These are phyloP conservation scores for Coccomyxa sp. DNA, from an alignment of 139 green algal species.

Conservation along the genomic window DNA sequence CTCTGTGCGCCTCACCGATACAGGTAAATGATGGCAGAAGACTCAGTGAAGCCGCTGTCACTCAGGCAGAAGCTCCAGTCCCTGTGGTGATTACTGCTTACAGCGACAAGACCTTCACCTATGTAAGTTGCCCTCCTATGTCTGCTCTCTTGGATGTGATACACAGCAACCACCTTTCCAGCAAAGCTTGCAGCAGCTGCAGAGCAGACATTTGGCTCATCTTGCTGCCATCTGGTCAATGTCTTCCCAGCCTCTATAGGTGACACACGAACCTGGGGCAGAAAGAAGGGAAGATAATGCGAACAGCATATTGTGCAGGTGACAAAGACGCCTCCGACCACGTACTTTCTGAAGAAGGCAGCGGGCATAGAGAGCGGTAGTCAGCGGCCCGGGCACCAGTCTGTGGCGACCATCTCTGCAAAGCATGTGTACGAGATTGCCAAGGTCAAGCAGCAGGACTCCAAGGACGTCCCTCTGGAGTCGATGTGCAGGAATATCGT, in stretches of 20 bases:
- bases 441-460: conserved; percentile 78
- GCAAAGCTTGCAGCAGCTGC: too few relatives aligned
- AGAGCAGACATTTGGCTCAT: too few relatives aligned
- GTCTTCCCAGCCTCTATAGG: too few relatives aligned
- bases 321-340: conserved; percentile 78
- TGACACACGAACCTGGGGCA: too few relatives aligned
- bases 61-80: conserved; percentile 53
- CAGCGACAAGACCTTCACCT: conserved; percentile 88
- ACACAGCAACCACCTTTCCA: too few relatives aligned
- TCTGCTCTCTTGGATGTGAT: not conserved
- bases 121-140: conserved; percentile 27
- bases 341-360: conserved; percentile 86
- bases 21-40: not conserved
- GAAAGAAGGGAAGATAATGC: too few relatives aligned
- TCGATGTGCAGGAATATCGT: conserved; percentile 74
- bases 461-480: conserved; percentile 57
- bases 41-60: too few relatives aligned
- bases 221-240: not conserved
- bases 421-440: conserved; percentile 96
- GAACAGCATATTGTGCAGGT: conserved; percentile 19
- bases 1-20: not conserved
- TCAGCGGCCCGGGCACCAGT: conserved; percentile 73
- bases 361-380: conserved; percentile 62
- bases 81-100: conserved; percentile 69
- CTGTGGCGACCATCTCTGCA: conserved; percentile 66